These are phyloP conservation scores for Davidsoniella eucalypti DNA, from an alignment of 2,329 filamentous ascomycete genomes.

Conservation along the genomic window DNA sequence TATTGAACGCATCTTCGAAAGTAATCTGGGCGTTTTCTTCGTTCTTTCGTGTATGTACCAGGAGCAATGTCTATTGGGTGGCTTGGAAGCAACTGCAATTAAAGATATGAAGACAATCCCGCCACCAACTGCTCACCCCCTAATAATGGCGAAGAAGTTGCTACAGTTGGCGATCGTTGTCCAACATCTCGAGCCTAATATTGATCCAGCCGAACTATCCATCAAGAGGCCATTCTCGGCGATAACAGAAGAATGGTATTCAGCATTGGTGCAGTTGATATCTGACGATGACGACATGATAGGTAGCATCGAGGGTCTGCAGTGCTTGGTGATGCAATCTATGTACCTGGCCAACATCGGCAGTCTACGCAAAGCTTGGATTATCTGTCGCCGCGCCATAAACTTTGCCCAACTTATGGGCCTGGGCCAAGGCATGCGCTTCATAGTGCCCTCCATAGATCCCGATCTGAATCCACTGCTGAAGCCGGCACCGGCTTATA, in stretches of 20 bases:
- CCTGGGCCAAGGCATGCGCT: conserved; percentile 22
- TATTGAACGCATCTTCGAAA: conserved; percentile 19
- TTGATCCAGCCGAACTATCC: conserved; percentile 18
- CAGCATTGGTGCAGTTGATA: conserved; percentile 23
- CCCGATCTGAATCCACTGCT: conserved; percentile 20
- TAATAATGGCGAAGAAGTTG: conserved; percentile 30
- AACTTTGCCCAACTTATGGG: conserved; percentile 35
- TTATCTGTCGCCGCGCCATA: conserved; percentile 32
- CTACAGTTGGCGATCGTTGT: conserved; percentile 29
- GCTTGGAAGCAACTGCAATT: conserved; percentile 14
- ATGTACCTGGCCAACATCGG: conserved; percentile 36
- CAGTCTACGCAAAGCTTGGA: conserved; percentile 37
- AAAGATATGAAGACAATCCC: conserved; percentile 19
- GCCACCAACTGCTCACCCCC: conserved; percentile 29
- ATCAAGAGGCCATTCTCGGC: conserved; percentile 15
- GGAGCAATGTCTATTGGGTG: conserved; percentile 17
- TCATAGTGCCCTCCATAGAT: conserved; percentile 24
- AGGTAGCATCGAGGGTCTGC: conserved; percentile 34
- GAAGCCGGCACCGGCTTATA: conserved; percentile 15
- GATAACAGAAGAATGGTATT: conserved; percentile 20
- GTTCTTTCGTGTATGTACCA: conserved; percentile 20
- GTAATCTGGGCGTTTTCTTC: conserved; percentile 17
- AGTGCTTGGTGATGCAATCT: conserved; percentile 32
- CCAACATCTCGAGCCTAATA: conserved; percentile 26
- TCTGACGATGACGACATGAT: conserved; percentile 35